These are phyloP conservation scores for Rhynchosporium agropyri DNA, from an alignment of 2,329 filamentous ascomycete species.

Conservation along the genomic window DNA sequence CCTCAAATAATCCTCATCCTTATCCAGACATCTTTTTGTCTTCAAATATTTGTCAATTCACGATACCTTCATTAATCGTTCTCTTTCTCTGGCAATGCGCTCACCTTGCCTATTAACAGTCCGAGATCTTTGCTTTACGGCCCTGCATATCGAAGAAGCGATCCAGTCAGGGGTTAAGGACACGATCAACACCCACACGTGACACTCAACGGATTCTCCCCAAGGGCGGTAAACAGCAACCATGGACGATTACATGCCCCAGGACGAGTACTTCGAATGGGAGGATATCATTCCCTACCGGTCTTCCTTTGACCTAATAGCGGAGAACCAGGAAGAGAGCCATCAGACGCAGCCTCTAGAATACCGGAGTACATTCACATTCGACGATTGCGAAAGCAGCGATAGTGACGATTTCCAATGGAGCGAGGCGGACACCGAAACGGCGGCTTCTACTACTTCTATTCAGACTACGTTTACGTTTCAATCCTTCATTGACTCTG, in stretches of 20 bases:
- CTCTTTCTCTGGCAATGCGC: slow-evolving; percentile 8
- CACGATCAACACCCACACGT: slow-evolving; percentile 6
- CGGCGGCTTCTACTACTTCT: slow-evolving; percentile 3
- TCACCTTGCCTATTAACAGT: neutral
- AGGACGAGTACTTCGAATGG: slow-evolving; percentile 33
- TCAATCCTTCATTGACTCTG: slow-evolving; percentile 1
- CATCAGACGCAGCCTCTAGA: slow-evolving; percentile 4
- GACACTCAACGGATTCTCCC: slow-evolving; percentile 15
- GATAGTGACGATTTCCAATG: slow-evolving; percentile 12
- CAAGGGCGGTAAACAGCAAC: neutral
- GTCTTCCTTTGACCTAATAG: neutral
- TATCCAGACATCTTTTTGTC: neutral
- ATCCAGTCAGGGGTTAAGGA: slow-evolving; percentile 1
- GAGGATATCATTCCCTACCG: slow-evolving; percentile 27
- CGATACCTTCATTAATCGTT: neutral
- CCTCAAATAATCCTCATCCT: neutral
- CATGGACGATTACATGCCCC: slow-evolving; percentile 27
- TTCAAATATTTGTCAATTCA: neutral
- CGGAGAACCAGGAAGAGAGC: slow-evolving; percentile 3
- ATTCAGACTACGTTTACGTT: slow-evolving; percentile 9
- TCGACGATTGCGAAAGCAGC: slow-evolving; percentile 8
- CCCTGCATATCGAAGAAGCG: neutral
- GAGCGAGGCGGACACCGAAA: neutral
- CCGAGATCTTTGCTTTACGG: slow-evolving; percentile 6
- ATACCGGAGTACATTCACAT: slow-evolving; percentile 4